These are phyloP conservation scores for Trichoderma atroviride DNA, from an alignment of 2,329 filamentous ascomycete genomes.

Conservation along the genomic window DNA sequence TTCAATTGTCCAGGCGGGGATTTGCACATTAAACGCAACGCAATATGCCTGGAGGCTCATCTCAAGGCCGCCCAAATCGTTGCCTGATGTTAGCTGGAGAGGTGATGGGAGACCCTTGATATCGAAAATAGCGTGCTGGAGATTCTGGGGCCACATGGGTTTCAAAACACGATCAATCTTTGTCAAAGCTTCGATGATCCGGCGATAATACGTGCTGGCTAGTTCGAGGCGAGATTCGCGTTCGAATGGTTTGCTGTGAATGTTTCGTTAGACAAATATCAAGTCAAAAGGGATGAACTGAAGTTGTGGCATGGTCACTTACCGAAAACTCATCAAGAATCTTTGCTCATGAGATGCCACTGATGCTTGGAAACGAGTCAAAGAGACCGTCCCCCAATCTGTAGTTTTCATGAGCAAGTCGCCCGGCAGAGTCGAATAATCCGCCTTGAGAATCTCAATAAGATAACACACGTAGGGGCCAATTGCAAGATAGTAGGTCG, in stretches of 20 bases:
- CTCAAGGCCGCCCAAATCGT: constrained; percentile 58
- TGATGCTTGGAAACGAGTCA: constrained; percentile 55
- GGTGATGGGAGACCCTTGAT: constrained; percentile 56
- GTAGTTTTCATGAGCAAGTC: constrained; percentile 55
- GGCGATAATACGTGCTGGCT: constrained; percentile 57
- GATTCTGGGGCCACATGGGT: constrained; percentile 60
- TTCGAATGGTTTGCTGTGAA: constrained; percentile 46
- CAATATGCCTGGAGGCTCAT: constrained; percentile 59
- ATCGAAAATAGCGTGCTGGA: constrained; percentile 57
- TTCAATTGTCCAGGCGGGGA: constrained; percentile 56
- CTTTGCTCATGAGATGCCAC: constrained; percentile 57
- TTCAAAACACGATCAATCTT: constrained; percentile 59
- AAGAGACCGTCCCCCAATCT: constrained; percentile 55
- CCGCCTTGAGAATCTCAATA: constrained; percentile 52
- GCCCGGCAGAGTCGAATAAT: constrained; percentile 45
- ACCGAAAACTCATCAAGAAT: constrained; percentile 59
- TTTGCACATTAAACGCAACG: constrained; percentile 53
- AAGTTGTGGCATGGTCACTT: constrained; percentile 31
- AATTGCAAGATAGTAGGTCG: constrained; percentile 58
- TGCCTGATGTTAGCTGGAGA: constrained; percentile 56
- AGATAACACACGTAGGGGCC: constrained; percentile 57
- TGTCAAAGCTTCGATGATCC: constrained; percentile 57
- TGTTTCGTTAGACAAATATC: neutral
- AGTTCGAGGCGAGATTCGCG: constrained; percentile 52
- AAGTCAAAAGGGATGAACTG: neutral